Evolutionary conservation across 805 yeast species (phyloP).

Genomic region (Kuraishia hungarica): DNA sequence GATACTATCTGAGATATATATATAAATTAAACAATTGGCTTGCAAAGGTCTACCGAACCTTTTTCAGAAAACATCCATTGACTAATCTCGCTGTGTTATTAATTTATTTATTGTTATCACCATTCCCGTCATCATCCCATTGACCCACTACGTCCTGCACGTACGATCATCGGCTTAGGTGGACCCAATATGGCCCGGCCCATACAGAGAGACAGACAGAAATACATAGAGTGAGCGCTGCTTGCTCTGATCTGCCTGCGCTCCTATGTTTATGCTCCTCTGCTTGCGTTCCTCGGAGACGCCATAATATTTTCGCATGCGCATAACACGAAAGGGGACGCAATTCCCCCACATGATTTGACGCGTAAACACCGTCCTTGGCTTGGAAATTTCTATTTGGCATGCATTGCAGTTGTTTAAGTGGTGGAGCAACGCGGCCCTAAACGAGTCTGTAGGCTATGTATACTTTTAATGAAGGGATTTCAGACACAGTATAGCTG

Average conservation of each 20-base stretch:
- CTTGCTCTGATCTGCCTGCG: too few species aligned
- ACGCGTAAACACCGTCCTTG: neutral
- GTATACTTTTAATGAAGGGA: neutral
- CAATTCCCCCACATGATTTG: neutral
- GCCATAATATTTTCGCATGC: neutral
- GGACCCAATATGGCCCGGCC: neutral
- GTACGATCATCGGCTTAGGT: neutral
- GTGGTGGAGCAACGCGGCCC: neutral
- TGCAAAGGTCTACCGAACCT: too few species aligned
- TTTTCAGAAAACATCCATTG: too few species aligned
- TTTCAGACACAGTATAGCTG: too few species aligned
- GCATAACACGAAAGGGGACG: too few species aligned
- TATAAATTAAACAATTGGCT: too few species aligned
- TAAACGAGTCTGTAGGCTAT: neutral
- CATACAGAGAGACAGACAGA: neutral
- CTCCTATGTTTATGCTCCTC: too few species aligned
- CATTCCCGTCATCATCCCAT: neutral
- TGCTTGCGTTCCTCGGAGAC: too few species aligned
- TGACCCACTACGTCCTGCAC: neutral
- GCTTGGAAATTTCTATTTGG: neutral
- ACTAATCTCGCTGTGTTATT: too few species aligned
- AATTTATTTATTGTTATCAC: neutral
- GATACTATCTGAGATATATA: too few species aligned
- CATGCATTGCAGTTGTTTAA: neutral
- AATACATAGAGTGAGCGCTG: too few species aligned